A percentile compares a stretch with the other conserved stretches of the same genome.
These are phyloP conservation scores for Xylaria cubensis DNA, from an alignment of 495 filamentous ascomycete species.

Conservation along the genomic window DNA sequence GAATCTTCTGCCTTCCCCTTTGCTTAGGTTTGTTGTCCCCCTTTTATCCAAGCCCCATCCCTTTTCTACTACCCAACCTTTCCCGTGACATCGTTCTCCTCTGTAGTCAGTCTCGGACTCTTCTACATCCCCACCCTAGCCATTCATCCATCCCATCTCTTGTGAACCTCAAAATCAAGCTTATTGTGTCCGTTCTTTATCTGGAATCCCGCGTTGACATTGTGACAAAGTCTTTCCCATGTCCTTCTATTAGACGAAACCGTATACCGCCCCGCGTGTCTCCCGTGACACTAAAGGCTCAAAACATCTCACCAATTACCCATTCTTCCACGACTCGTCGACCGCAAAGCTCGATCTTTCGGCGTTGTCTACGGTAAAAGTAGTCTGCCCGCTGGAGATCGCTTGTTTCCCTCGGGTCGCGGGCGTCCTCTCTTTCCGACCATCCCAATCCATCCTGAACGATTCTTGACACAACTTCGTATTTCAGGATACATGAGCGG, in stretches of 20 bases:
- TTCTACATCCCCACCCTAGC: slow-evolving; percentile 25
- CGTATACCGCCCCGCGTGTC: slow-evolving; percentile 37
- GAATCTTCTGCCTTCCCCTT: slow-evolving; percentile 36
- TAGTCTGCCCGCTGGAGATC: slow-evolving; percentile 52
- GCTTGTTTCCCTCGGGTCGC: slow-evolving; percentile 55
- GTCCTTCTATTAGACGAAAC: slow-evolving; percentile 35
- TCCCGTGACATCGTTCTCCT: slow-evolving; percentile 21
- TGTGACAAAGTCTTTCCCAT: slow-evolving; percentile 40
- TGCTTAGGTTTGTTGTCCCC: slow-evolving; percentile 32
- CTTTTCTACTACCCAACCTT: slow-evolving; percentile 33
- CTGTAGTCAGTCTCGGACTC: slow-evolving; percentile 25
- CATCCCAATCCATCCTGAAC: slow-evolving; percentile 16
- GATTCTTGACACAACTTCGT: neutral
- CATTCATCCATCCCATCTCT: slow-evolving; percentile 28
- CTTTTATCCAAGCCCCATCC: slow-evolving; percentile 32
- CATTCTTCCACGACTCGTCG: slow-evolving; percentile 38
- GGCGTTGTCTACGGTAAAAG: slow-evolving; percentile 57
- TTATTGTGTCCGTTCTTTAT: slow-evolving; percentile 31
- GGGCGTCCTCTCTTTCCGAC: slow-evolving; percentile 55
- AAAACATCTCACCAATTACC: slow-evolving; percentile 29
- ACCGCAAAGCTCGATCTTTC: slow-evolving; percentile 31
- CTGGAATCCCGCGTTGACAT: slow-evolving; percentile 36
- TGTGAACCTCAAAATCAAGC: slow-evolving; percentile 29
- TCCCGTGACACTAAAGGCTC: slow-evolving; percentile 36
- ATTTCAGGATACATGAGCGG: neutral